A percentile compares a stretch with the other conserved stretches of the same genome.
Evolutionary conservation across 306 rosid genomes (phyloP).

Genomic region (Canavalia ensiformis): DNA sequence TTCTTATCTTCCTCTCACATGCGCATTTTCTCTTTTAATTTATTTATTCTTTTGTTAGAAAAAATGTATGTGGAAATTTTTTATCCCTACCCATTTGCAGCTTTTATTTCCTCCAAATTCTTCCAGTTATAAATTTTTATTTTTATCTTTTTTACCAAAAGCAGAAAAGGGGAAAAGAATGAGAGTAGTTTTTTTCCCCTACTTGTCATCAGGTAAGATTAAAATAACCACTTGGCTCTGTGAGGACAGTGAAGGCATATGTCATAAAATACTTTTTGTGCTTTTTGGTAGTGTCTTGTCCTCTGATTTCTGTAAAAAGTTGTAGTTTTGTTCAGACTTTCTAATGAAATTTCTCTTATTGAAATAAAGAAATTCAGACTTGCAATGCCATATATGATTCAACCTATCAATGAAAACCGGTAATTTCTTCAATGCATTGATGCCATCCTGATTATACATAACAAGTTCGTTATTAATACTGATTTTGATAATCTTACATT

Average conservation of each 20-base stretch:
- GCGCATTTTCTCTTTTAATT: background rate
- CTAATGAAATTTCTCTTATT: background rate
- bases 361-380: background rate
- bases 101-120: background rate
- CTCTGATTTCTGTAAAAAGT: background rate
- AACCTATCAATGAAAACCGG: background rate
- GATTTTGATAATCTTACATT: background rate
- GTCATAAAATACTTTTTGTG: background rate
- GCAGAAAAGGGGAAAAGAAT: too few relatives aligned
- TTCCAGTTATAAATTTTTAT: background rate
- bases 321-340: background rate
- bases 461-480: constrained; percentile 20
- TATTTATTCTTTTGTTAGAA: too few relatives aligned
- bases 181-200: too few relatives aligned
- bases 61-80: background rate
- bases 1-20: background rate
- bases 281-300: background rate
- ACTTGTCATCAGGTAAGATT: background rate
- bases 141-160: too few relatives aligned
- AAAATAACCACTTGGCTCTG: background rate
- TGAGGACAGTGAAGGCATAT: background rate
- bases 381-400: constrained; percentile 13
- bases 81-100: background rate
- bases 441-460: background rate
- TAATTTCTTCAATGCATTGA: constrained; percentile 6